Evolutionary conservation across 805 yeast genomes (phyloP).

Genomic region (Candida chauliodis): DNA sequence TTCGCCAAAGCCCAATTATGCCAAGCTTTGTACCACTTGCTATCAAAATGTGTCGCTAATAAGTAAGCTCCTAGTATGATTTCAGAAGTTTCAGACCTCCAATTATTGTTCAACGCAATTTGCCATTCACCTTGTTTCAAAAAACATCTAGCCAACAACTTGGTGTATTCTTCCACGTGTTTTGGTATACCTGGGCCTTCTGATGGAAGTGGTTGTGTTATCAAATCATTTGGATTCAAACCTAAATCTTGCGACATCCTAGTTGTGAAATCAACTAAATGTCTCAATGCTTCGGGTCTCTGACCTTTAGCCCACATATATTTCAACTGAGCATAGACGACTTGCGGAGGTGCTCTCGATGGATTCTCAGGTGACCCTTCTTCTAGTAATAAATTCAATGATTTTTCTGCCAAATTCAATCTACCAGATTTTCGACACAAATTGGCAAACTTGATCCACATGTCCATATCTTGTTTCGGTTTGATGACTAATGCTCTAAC

Average conservation of each 20-base stretch:
- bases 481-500: slow-evolving; percentile 89
- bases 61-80: slow-evolving; percentile 88
- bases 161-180: slow-evolving; percentile 79
- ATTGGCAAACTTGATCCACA: slow-evolving; percentile 98
- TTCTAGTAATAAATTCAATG: slow-evolving; percentile 74
- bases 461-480: slow-evolving; percentile 95
- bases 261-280: slow-evolving; percentile 85
- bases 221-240: slow-evolving; percentile 79
- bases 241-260: slow-evolving; percentile 88
- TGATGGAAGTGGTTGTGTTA: slow-evolving; percentile 80
- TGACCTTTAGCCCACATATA: slow-evolving; percentile 97
- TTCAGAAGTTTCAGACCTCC: slow-evolving; percentile 77
- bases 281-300: slow-evolving; percentile 78
- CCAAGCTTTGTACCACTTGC: slow-evolving; percentile 97
- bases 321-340: slow-evolving; percentile 94
- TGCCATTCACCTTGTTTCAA: slow-evolving; percentile 99
- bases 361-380: slow-evolving; percentile 61
- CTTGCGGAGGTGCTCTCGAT: slow-evolving; percentile 91
- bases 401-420: slow-evolving; percentile 86
- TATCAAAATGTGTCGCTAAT: slow-evolving; percentile 91
- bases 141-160: slow-evolving; percentile 86
- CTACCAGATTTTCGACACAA: slow-evolving; percentile 93
- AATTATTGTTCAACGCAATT: slow-evolving; percentile 69
- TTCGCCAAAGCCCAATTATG: slow-evolving; percentile 99
- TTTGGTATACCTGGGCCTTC: slow-evolving; percentile 66